Conservation (phyloP, 306 rosid genomes). For the peach (Prunus persica) region Prunus_persica_NCBIv2 NC_034016.1:20822001-20822500, state of each 20-base stretch:
- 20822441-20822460: constrained; percentile 80
- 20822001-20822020: background rate
- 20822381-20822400: constrained; percentile 79
- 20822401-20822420: constrained; percentile 55
- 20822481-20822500: constrained; percentile 90
- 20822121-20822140: background rate
- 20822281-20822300: constrained; percentile 74
- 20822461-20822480: constrained; percentile 95
- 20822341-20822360: constrained; percentile 9
- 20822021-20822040: background rate
- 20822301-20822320: constrained; percentile 23
- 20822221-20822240: constrained; percentile 80
- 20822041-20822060: background rate
- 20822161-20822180: constrained; percentile 17
- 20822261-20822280: constrained; percentile 82
- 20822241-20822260: constrained; percentile 90
- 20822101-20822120: background rate
- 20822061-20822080: background rate
- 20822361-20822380: constrained; percentile 38
- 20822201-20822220: constrained; percentile 55
- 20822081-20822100: background rate
- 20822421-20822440: constrained; percentile 79
- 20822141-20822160: background rate
- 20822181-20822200: constrained; percentile 66
- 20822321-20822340: constrained; percentile 11